These are phyloP conservation scores for Paecilomyces formosus DNA, from an alignment of 2,329 filamentous ascomycete species.

Conservation along the genomic window DNA sequence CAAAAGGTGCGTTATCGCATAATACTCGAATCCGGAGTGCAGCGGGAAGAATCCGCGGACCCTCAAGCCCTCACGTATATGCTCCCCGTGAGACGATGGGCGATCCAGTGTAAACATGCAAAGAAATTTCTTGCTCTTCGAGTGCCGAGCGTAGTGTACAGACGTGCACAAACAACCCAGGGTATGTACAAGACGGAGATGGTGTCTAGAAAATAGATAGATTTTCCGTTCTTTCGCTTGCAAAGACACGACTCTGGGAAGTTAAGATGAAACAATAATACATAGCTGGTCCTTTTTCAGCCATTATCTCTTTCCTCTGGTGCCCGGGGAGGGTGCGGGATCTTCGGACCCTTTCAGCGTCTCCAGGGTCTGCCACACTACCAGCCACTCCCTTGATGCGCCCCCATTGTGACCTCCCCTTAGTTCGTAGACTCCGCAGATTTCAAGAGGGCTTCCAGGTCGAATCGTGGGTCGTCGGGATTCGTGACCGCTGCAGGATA, in stretches of 20 bases:
- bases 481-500: constrained; percentile 58
- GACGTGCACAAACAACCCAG: constrained; percentile 26
- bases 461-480: constrained; percentile 80
- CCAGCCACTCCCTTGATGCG: constrained; percentile 22
- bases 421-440: constrained; percentile 34
- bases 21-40: neutral
- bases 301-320: constrained; percentile 16
- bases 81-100: neutral
- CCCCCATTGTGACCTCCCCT: constrained; percentile 14
- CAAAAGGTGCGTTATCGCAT: neutral
- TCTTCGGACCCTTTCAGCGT: constrained; percentile 13
- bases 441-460: constrained; percentile 79
- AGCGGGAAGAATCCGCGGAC: neutral
- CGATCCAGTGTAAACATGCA: neutral
- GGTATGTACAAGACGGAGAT: constrained; percentile 36
- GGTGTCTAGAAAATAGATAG: constrained; percentile 29
- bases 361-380: constrained; percentile 13
- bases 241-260: constrained; percentile 32
- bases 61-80: neutral
- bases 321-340: constrained; percentile 25
- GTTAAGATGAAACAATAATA: constrained; percentile 37
- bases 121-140: constrained; percentile 22
- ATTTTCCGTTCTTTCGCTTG: constrained; percentile 33
- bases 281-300: constrained; percentile 27
- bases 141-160: constrained; percentile 33